Conservation (phyloP, 768 basidiomycete genomes). For the Termitomyces sp. region DNA sequence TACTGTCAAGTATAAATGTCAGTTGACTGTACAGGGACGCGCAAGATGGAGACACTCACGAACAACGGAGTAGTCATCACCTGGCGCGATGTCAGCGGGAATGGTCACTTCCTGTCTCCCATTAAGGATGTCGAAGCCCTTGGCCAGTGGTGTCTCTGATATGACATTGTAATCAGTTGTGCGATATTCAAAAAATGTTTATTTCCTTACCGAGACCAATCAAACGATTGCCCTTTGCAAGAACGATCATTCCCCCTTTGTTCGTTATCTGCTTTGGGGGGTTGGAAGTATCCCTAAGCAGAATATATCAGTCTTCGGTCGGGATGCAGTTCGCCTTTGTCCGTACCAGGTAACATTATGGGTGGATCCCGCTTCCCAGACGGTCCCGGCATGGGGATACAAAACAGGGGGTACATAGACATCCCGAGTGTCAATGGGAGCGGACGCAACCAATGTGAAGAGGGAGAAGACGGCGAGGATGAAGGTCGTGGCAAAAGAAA, state of each 20-base stretch:
- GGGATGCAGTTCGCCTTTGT: background rate
- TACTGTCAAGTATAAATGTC: conserved; percentile 14
- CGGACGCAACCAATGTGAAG: conserved; percentile 23
- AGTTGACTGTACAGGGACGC: background rate
- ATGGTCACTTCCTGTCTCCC: conserved; percentile 29
- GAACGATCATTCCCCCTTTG: conserved; percentile 32
- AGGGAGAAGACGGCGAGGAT: conserved; percentile 15
- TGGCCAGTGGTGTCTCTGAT: conserved; percentile 26
- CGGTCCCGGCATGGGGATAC: conserved; percentile 27
- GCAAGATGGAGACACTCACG: conserved; percentile 24
- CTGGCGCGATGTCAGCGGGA: conserved; percentile 25
- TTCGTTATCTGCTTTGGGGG: conserved; percentile 46
- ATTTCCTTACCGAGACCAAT: conserved; percentile 25
- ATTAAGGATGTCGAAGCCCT: conserved; percentile 31
- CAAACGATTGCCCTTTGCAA: conserved; percentile 27
- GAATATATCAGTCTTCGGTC: background rate
- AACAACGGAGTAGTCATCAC: conserved; percentile 31
- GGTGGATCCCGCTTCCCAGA: conserved; percentile 36
- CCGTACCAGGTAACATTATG: conserved; percentile 39
- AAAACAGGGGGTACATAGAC: conserved; percentile 42
- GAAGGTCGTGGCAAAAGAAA: conserved; percentile 10
- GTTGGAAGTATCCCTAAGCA: conserved; percentile 32
- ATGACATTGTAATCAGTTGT: background rate
- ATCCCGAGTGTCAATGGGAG: conserved; percentile 35
- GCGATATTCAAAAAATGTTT: background rate